Conservation (phyloP, 2,329 filamentous ascomycete genomes). For the Daldinia sp. region DNA sequence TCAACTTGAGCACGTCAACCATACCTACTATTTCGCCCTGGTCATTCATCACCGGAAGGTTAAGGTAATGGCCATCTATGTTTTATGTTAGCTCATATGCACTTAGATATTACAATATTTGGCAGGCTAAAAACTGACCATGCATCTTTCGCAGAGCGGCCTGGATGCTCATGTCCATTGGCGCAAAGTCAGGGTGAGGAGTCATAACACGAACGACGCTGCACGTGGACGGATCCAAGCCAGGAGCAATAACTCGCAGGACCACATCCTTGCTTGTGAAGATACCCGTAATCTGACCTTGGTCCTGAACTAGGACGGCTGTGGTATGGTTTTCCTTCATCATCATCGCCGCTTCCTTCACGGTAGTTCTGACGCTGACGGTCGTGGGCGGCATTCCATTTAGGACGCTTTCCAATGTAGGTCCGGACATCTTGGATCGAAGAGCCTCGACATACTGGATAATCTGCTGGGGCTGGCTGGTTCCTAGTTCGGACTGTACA, state of each 20-base stretch:
- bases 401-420: slow-evolving; percentile 92
- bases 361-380: slow-evolving; percentile 93
- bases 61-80: slow-evolving; percentile 95
- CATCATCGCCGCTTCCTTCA: slow-evolving; percentile 91
- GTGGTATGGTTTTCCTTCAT: slow-evolving; percentile 99
- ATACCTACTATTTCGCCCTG: slow-evolving; percentile 97
- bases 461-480: slow-evolving; percentile 96
- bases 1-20: slow-evolving; percentile 98
- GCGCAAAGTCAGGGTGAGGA: slow-evolving; percentile 97
- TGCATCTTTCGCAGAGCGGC: slow-evolving; percentile 99
- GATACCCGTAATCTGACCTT: slow-evolving; percentile 97
- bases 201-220: slow-evolving; percentile 99
- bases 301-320: slow-evolving; percentile 94
- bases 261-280: slow-evolving; percentile 99
- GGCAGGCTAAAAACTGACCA: slow-evolving; percentile 68
- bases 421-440: slow-evolving; percentile 95
- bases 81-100: slow-evolving; percentile 39
- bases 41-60: slow-evolving; percentile 98
- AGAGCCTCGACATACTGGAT: slow-evolving; percentile 99
- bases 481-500: slow-evolving; percentile 95
- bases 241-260: slow-evolving; percentile 95
- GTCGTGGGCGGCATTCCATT: slow-evolving; percentile 93
- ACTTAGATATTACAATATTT: slow-evolving; percentile 25
- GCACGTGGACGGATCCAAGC: slow-evolving; percentile 92
- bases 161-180: slow-evolving; percentile 99